These are phyloP conservation scores for Auriscalpium microsporum DNA, from an alignment of 768 basidiomycete genomes.

Conservation along the genomic window DNA sequence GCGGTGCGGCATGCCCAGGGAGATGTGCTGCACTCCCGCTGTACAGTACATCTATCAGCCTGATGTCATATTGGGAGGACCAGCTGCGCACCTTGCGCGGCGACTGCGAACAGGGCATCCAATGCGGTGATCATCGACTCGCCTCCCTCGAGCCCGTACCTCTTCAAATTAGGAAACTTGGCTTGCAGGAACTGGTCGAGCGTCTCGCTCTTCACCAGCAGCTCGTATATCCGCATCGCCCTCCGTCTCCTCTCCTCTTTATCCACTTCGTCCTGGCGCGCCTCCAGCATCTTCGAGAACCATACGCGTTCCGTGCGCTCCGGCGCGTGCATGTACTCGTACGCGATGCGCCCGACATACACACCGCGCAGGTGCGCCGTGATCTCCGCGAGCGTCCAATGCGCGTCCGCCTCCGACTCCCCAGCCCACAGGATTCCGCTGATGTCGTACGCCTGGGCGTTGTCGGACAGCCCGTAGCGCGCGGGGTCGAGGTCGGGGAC, in stretches of 20 bases:
- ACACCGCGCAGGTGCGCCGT: conserved; percentile 56
- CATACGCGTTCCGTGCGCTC: conserved; percentile 80
- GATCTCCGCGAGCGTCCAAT: conserved; percentile 68
- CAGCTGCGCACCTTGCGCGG: conserved; percentile 42
- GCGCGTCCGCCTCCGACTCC: conserved; percentile 28
- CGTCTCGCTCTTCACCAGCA: conserved; percentile 70
- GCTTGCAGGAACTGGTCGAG: conserved; percentile 79
- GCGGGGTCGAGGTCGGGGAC: conserved; percentile 68
- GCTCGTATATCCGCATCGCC: conserved; percentile 53
- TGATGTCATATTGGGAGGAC: not conserved
- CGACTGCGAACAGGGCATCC: conserved; percentile 62
- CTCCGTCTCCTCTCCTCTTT: conserved; percentile 14
- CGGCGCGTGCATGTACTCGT: conserved; percentile 89
- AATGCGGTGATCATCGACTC: conserved; percentile 91
- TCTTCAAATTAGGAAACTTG: conserved; percentile 84
- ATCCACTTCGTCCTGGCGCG: conserved; percentile 28
- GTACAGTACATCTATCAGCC: not conserved
- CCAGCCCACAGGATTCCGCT: conserved; percentile 78
- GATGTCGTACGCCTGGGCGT: conserved; percentile 50
- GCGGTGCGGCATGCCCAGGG: conserved; percentile 83
- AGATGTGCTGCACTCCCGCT: conserved; percentile 63
- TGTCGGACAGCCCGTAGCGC: conserved; percentile 65
- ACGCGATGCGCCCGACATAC: conserved; percentile 81
- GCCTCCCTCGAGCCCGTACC: conserved; percentile 86
- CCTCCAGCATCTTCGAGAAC: conserved; percentile 84